phyloP scores from a whole-genome alignment of 2,329 filamentous ascomycete genomes.

The Magnaporthales sp. region DNA sequence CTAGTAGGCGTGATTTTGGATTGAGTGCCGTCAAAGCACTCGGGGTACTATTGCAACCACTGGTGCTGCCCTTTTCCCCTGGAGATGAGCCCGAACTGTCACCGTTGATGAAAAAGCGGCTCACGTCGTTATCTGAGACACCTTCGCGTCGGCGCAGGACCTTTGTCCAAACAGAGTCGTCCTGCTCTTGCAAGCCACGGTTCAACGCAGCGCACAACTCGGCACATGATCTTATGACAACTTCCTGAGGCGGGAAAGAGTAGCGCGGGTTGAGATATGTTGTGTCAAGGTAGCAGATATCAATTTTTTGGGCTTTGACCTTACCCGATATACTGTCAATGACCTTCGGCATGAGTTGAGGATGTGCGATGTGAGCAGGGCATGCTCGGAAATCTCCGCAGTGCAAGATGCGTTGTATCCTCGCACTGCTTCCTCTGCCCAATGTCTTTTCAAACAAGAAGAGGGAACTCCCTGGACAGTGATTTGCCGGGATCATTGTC shows the following conservation, averaged over 20 bases:
- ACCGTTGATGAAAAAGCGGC: slow-evolving; percentile 37
- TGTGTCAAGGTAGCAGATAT: slow-evolving; percentile 94
- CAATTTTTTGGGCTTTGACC: slow-evolving; percentile 73
- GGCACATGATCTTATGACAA: slow-evolving; percentile 81
- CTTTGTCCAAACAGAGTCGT: slow-evolving; percentile 37
- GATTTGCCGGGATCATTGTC: slow-evolving; percentile 93
- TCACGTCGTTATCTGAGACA: slow-evolving; percentile 34
- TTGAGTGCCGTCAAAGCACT: slow-evolving; percentile 11
- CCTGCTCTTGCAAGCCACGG: slow-evolving; percentile 22
- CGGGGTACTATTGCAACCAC: slow-evolving; percentile 14
- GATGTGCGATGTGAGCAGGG: slow-evolving; percentile 73
- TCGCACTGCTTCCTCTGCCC: slow-evolving; percentile 39
- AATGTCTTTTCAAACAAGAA: slow-evolving; percentile 82
- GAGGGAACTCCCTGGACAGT: slow-evolving; percentile 89
- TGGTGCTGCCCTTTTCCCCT: slow-evolving; percentile 15
- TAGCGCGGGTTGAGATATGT: slow-evolving; percentile 96
- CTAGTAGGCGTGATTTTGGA: slow-evolving; percentile 61
- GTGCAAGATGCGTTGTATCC: slow-evolving; percentile 74
- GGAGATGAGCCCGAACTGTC: neutral
- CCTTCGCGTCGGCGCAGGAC: slow-evolving; percentile 24
- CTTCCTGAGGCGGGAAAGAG: slow-evolving; percentile 80
- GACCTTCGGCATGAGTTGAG: slow-evolving; percentile 67
- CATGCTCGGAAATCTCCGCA: slow-evolving; percentile 95
- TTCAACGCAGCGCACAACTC: slow-evolving; percentile 63
- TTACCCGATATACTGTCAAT: slow-evolving; percentile 64